Percentiles rank a stretch among this genome's conserved stretches.
These are phyloP conservation scores for Podila clonocystis DNA, from an alignment of 192 early-diverging fungal genomes.

Conservation along the genomic window DNA sequence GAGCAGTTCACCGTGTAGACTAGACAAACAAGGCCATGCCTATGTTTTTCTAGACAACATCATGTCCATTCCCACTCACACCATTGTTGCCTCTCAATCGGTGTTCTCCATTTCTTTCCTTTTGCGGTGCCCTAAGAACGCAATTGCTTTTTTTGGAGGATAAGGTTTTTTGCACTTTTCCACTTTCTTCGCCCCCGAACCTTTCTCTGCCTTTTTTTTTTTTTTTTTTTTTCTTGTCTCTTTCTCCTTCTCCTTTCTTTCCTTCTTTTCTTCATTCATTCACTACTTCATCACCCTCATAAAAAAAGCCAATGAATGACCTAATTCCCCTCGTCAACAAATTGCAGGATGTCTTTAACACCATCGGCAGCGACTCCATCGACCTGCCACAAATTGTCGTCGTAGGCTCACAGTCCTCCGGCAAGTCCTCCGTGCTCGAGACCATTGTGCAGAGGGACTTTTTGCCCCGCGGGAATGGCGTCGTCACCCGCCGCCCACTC, in stretches of 20 bases:
- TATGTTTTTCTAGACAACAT: too few relatives aligned
- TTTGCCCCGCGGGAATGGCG: conserved; percentile 90
- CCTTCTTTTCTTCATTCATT: neutral
- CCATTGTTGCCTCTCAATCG: neutral
- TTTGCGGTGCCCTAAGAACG: neutral
- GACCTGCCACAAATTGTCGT: conserved; percentile 90
- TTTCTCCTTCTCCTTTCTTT: neutral
- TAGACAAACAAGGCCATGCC: neutral
- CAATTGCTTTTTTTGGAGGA: neutral
- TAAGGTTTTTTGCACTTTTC: too few relatives aligned
- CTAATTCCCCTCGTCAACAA: conserved; percentile 85
- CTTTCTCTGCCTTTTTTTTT: neutral
- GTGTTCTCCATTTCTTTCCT: conserved; percentile 1
- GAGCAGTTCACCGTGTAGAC: conserved; percentile 21
- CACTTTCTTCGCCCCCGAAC: neutral
- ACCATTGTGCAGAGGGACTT: conserved; percentile 99
- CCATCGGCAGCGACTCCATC: conserved; percentile 76
- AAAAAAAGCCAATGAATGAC: conserved; percentile 70
- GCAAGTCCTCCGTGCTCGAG: conserved; percentile 98
- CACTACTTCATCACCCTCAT: neutral
- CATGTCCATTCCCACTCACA: too few relatives aligned
- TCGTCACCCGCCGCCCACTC: conserved; percentile 85
- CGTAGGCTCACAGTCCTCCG: conserved; percentile 88
- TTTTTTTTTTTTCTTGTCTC: neutral
- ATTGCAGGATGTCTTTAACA: conserved; percentile 84